Percentiles rank a stretch among this genome's conserved stretches.
phyloP scores from a whole-genome alignment of 192 early-diverging fungal species.

The Umbelopsis ramanniana region DNA sequence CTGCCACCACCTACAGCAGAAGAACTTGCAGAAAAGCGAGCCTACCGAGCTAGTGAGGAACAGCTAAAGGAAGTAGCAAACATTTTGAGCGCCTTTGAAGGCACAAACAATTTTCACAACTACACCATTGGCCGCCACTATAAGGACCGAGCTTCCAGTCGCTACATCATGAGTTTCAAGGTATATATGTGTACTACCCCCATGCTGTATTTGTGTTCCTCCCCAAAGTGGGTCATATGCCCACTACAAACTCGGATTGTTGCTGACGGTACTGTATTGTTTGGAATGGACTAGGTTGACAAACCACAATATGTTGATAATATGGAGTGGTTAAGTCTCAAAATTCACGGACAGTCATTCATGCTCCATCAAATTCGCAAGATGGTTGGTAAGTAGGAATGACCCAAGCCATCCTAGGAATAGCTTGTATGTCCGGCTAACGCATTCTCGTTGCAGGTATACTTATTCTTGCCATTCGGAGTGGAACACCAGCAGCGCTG shows the following conservation, averaged over 20 bases:
- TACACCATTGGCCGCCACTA: constrained; percentile 84
- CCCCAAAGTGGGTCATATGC: not conserved
- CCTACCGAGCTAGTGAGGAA: constrained; percentile 67
- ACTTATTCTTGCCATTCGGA: constrained; percentile 80
- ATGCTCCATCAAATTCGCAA: constrained; percentile 99
- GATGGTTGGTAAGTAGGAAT: constrained; percentile 85
- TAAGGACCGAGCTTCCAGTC: constrained; percentile 76
- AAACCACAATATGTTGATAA: constrained; percentile 71
- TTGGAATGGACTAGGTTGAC: constrained; percentile 37
- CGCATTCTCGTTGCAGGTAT: constrained; percentile 46
- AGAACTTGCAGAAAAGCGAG: constrained; percentile 62
- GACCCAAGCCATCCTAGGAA: not conserved
- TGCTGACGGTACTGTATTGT: constrained; percentile 21
- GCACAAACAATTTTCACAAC: constrained; percentile 96
- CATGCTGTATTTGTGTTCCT: too few relatives aligned
- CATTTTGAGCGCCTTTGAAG: constrained; percentile 73
- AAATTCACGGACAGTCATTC: constrained; percentile 94
- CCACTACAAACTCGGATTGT: not conserved
- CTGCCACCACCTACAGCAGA: constrained; percentile 51
- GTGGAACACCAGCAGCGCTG: constrained; percentile 67
- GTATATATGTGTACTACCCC: constrained; percentile 40
- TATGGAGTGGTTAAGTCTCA: constrained; percentile 90
- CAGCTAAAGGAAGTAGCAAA: constrained; percentile 68
- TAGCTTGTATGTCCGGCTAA: not conserved
- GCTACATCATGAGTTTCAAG: constrained; percentile 84